phyloP scores from a whole-genome alignment of 192 early-diverging fungal species.

The Entomortierella parvispora region DNA sequence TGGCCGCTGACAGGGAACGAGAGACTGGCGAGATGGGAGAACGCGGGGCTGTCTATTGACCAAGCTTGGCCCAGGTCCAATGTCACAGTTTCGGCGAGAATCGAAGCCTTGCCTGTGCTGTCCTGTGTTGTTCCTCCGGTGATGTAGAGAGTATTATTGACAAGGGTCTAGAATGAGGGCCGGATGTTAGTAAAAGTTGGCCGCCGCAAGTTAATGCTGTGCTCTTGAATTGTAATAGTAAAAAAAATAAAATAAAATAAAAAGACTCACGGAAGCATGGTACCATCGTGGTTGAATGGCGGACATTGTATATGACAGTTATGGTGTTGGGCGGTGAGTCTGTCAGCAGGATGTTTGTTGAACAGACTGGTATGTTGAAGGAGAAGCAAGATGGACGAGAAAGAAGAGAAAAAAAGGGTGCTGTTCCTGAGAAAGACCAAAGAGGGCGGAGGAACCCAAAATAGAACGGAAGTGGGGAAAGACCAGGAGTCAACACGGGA shows the following conservation, averaged over 20 bases:
- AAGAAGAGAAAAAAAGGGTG: neutral
- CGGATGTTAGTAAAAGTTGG: no score
- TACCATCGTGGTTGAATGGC: neutral
- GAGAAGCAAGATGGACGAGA: neutral
- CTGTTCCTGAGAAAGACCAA: neutral
- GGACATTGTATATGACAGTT: neutral
- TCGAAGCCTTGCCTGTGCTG: conserved; percentile 15
- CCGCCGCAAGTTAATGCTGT: no score
- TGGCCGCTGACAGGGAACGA: conserved; percentile 25
- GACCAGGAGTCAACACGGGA: neutral
- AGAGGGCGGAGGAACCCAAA: neutral
- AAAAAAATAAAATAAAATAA: neutral
- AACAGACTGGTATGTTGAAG: neutral
- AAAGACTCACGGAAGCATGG: neutral
- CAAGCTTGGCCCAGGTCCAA: conserved; percentile 34
- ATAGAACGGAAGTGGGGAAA: neutral
- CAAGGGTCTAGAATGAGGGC: conserved; percentile 8
- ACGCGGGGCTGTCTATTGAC: conserved; percentile 23
- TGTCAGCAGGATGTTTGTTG: no score
- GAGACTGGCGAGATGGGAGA: conserved; percentile 4
- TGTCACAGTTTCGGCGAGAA: conserved; percentile 27
- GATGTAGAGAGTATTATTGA: conserved; percentile 28
- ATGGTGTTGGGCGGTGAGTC: no score
- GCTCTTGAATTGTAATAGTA: neutral
- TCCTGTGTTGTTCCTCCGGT: conserved; percentile 32